These are phyloP conservation scores for Groenewaldozyma auringiensis DNA, from an alignment of 1,139 yeast genomes.

Conservation along the genomic window DNA sequence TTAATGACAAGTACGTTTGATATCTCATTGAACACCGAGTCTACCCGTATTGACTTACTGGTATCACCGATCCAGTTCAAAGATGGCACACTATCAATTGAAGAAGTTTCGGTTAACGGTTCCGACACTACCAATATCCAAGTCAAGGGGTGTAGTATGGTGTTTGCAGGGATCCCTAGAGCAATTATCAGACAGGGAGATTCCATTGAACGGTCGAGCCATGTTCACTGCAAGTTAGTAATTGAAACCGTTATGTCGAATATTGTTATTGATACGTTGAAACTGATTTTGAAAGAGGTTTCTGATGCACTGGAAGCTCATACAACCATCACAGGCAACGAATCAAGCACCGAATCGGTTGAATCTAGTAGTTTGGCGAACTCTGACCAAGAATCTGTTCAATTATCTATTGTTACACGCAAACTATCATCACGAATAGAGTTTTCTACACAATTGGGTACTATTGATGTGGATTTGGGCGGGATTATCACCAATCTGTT, in stretches of 20 bases:
- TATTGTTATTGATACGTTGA: constrained; percentile 4
- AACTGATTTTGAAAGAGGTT: not conserved
- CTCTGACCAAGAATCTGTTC: constrained; percentile 5
- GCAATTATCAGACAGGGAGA: constrained; percentile 10
- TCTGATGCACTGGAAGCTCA: not conserved
- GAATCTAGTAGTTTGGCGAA: not conserved
- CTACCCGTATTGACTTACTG: constrained; percentile 8
- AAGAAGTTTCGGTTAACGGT: constrained; percentile 3
- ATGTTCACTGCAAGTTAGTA: constrained; percentile 6
- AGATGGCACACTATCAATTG: constrained; percentile 5
- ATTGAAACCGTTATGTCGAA: constrained; percentile 8
- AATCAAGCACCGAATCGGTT: not conserved
- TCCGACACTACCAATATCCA: constrained; percentile 4
- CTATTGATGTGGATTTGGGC: constrained; percentile 24
- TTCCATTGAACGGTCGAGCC: constrained; percentile 10
- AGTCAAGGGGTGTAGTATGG: not conserved
- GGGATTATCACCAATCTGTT: constrained; percentile 19
- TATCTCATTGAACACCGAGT: not conserved
- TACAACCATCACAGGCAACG: not conserved
- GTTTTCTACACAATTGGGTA: constrained; percentile 15
- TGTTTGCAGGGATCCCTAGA: constrained; percentile 4
- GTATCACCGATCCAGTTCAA: constrained; percentile 20
- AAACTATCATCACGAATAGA: constrained; percentile 9
- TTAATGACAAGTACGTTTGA: not conserved
- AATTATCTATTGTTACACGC: constrained; percentile 2